Evolutionary conservation across 2,329 filamentous ascomycete species (phyloP).

Genomic region (Arthrobotrys conoides): DNA sequence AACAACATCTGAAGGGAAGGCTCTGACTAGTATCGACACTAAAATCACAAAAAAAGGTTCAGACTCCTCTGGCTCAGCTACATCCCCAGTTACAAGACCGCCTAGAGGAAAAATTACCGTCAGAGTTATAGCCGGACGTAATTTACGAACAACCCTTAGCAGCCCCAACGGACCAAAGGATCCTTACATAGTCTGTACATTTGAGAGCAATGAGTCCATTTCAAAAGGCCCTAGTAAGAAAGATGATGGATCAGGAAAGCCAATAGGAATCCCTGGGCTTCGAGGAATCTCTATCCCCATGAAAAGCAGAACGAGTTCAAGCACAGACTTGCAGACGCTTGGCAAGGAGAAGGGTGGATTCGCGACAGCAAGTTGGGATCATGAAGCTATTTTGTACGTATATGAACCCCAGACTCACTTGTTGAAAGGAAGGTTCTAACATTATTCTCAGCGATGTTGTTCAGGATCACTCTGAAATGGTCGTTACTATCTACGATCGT

Average conservation of each 20-base stretch:
- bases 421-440: conserved; percentile 64
- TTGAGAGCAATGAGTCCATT: conserved; percentile 96
- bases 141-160: conserved; percentile 77
- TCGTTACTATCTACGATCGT: conserved; percentile 93
- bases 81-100: conserved; percentile 73
- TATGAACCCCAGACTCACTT: conserved; percentile 21
- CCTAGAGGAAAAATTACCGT: conserved; percentile 90
- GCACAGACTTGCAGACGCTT: conserved; percentile 80
- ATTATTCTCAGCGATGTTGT: conserved; percentile 82
- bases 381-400: conserved; percentile 92
- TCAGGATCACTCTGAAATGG: conserved; percentile 88
- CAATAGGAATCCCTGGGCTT: conserved; percentile 78
- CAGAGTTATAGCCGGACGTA: conserved; percentile 87
- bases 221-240: conserved; percentile 81
- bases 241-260: conserved; percentile 72
- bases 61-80: conserved; percentile 67
- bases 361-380: conserved; percentile 94
- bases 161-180: conserved; percentile 71
- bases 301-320: conserved; percentile 95
- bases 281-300: conserved; percentile 92
- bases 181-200: conserved; percentile 96
- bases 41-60: conserved; percentile 34
- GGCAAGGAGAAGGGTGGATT: conserved; percentile 72
- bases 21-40: conserved; percentile 63
- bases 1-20: conserved; percentile 65